phyloP scores from a whole-genome alignment of 768 basidiomycete species.

The Coprinopsis sp. region DNA sequence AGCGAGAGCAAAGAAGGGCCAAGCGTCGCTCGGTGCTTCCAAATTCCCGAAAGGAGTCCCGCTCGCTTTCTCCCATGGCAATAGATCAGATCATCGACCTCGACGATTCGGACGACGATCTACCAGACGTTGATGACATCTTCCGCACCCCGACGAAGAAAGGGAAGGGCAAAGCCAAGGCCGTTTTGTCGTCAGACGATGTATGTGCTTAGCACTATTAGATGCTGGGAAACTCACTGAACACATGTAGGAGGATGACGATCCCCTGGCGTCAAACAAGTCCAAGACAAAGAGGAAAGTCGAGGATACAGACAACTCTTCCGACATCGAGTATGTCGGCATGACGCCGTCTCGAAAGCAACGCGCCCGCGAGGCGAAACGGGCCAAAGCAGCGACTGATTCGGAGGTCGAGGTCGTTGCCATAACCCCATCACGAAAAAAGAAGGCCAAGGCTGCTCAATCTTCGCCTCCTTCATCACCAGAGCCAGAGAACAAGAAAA shows the following conservation, averaged over 20 bases:
- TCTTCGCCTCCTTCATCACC: constrained; percentile 5
- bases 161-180: background rate
- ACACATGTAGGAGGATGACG: constrained; percentile 13
- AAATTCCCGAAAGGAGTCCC: no score
- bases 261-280: constrained; percentile 20
- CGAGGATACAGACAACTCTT: constrained; percentile 18
- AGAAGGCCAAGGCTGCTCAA: background rate
- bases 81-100: constrained; percentile 24
- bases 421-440: constrained; percentile 1
- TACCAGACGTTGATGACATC: constrained; percentile 40
- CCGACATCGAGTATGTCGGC: constrained; percentile 21
- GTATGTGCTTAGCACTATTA: background rate
- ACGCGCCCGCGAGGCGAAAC: constrained; percentile 11
- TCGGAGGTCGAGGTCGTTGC: background rate
- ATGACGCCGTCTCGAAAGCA: constrained; percentile 14
- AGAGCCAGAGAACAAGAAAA: constrained; percentile 23
- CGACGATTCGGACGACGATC: constrained; percentile 46
- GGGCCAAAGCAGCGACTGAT: background rate
- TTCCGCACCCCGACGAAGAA: constrained; percentile 5
- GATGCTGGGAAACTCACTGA: background rate
- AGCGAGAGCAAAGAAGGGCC: constrained; percentile 23
- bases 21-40: constrained; percentile 17
- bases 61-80: constrained; percentile 25
- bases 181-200: background rate
- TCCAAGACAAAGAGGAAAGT: constrained; percentile 22